Evolutionary conservation across 1,284 basidiomycete genomes (phyloP).

Genomic region (Chiua sp.): DNA sequence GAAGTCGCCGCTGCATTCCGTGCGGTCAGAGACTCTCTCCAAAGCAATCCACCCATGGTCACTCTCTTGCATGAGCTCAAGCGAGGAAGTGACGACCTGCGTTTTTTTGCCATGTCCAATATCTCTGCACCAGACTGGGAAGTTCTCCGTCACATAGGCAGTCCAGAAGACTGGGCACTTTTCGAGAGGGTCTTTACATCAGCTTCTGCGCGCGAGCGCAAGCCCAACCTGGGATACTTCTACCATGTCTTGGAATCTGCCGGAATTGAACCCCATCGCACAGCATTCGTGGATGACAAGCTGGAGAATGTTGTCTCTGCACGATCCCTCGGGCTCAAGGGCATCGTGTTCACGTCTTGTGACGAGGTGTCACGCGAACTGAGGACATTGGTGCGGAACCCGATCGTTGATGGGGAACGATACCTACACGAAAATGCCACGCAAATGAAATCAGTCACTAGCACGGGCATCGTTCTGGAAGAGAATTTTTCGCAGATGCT

Average conservation of each 20-base stretch:
- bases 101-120: constrained; percentile 31
- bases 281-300: constrained; percentile 28
- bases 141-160: constrained; percentile 13
- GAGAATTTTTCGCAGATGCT: constrained; percentile 31
- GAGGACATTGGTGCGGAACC: constrained; percentile 24
- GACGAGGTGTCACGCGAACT: constrained; percentile 19
- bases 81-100: not conserved
- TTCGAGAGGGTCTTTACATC: constrained; percentile 31
- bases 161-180: constrained; percentile 25
- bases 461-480: constrained; percentile 21
- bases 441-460: constrained; percentile 24
- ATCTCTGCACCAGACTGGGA: constrained; percentile 30
- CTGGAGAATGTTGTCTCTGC: constrained; percentile 28
- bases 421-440: constrained; percentile 22
- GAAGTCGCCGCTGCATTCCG: constrained; percentile 15
- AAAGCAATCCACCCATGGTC: constrained; percentile 17
- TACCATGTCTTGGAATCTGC: constrained; percentile 22
- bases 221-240: constrained; percentile 31
- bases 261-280: constrained; percentile 25
- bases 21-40: constrained; percentile 15
- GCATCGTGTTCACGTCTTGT: constrained; percentile 27
- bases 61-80: constrained; percentile 22
- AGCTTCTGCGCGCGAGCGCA: constrained; percentile 23
- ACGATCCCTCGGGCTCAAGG: constrained; percentile 26
- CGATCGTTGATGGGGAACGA: constrained; percentile 17